Evolutionary conservation across 2,329 filamentous ascomycete species (phyloP).

Genomic region (Penicillium nordicum): DNA sequence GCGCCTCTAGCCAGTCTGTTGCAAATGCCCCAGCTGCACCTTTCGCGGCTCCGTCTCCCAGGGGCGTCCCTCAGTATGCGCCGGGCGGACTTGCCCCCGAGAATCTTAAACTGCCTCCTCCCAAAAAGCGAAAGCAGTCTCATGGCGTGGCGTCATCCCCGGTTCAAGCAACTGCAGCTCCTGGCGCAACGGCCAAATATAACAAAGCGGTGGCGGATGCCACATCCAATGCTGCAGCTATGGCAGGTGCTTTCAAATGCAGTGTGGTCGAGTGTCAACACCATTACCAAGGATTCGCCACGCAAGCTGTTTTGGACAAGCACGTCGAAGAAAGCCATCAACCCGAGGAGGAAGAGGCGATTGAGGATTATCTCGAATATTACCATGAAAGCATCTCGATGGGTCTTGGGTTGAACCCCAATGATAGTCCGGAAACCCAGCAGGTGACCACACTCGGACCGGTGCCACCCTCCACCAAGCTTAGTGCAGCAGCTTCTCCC

Average conservation of each 20-base stretch:
- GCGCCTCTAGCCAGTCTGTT: constrained; percentile 38
- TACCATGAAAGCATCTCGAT: constrained; percentile 52
- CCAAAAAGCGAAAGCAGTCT: constrained; percentile 56
- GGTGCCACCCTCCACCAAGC: constrained; percentile 16
- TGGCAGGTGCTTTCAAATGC: constrained; percentile 53
- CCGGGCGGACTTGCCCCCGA: constrained; percentile 53
- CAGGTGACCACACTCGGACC: constrained; percentile 13
- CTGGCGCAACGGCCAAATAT: constrained; percentile 29
- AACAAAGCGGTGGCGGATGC: constrained; percentile 41
- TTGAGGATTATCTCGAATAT: constrained; percentile 57
- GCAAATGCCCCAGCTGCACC: constrained; percentile 49
- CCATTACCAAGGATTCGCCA: constrained; percentile 54
- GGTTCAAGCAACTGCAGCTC: constrained; percentile 21
- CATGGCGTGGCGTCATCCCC: constrained; percentile 36
- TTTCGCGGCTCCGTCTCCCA: constrained; percentile 53
- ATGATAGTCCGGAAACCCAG: constrained; percentile 18
- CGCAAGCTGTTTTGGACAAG: constrained; percentile 52
- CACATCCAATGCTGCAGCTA: constrained; percentile 38
- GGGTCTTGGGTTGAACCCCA: constrained; percentile 44
- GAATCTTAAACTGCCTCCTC: constrained; percentile 56
- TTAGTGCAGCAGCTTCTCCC: constrained; percentile 20
- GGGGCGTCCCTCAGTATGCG: constrained; percentile 56
- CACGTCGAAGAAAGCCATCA: constrained; percentile 55
- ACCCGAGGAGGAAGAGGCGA: constrained; percentile 38
- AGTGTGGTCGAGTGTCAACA: constrained; percentile 51